Evolutionary conservation across 306 rosid species (phyloP).

Genomic region (Vigna unguiculata): DNA sequence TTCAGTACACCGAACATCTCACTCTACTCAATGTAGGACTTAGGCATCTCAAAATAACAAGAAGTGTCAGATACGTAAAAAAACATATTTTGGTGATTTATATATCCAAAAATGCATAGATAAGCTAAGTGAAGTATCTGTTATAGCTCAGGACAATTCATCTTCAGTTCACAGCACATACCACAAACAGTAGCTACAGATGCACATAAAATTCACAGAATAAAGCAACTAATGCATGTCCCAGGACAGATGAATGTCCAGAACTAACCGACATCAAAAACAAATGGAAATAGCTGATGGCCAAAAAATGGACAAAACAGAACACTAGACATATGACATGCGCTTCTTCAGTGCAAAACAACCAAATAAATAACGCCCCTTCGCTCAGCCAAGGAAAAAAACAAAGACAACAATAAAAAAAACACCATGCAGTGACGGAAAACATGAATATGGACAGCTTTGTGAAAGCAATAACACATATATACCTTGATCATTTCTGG

Average conservation of each 20-base stretch:
- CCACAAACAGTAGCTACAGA: not conserved
- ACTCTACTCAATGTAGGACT: no score
- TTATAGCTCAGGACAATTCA: not conserved
- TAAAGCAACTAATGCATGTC: not conserved
- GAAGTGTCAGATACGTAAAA: no score
- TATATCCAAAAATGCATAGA: no score
- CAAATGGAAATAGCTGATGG: not conserved
- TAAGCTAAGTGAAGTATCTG: no score
- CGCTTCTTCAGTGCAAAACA: not conserved
- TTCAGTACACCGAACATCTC: no score
- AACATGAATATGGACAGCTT: not conserved
- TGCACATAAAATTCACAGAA: not conserved
- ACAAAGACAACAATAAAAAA: not conserved
- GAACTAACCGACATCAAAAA: constrained; percentile 9
- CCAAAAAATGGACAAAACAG: not conserved
- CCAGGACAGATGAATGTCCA: not conserved
- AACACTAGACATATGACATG: not conserved
- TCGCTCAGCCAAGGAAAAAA: constrained; percentile 2
- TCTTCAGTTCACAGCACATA: not conserved
- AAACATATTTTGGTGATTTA: no score
- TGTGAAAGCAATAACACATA: constrained; percentile 40
- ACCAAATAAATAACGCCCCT: not conserved
- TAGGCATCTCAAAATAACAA: no score
- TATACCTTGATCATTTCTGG: constrained; percentile 95
- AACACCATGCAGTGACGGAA: constrained; percentile 17